A percentile compares a stretch with the other conserved stretches of the same genome.
phyloP scores from a whole-genome alignment of 2,329 filamentous ascomycete species.

The Ascocoryne sarcoides region DNA sequence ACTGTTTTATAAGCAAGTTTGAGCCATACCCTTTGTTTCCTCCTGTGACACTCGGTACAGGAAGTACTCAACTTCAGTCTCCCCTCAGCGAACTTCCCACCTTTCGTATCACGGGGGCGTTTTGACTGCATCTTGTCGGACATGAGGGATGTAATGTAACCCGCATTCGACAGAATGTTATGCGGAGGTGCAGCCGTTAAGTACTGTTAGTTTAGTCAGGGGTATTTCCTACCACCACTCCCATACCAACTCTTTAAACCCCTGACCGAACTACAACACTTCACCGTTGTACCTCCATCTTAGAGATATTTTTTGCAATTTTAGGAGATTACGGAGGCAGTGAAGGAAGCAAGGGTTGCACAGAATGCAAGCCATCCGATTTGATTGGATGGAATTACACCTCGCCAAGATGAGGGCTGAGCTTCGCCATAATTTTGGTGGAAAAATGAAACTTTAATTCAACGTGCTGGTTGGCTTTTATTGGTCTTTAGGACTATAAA shows the following conservation, averaged over 20 bases:
- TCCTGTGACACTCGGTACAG: slow-evolving; percentile 42
- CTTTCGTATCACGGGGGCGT: slow-evolving; percentile 1
- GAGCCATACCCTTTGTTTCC: slow-evolving; percentile 41
- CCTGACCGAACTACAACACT: too few species aligned
- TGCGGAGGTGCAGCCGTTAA: too few species aligned
- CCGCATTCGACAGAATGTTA: too few species aligned
- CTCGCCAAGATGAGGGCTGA: background rate
- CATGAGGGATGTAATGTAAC: too few species aligned
- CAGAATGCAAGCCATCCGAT: background rate
- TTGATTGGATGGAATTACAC: background rate
- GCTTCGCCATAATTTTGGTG: background rate
- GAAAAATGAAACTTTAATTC: too few species aligned
- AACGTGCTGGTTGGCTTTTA: too few species aligned
- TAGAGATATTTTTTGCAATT: background rate
- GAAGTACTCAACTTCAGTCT: slow-evolving; percentile 29
- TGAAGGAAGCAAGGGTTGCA: background rate
- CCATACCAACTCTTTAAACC: too few species aligned
- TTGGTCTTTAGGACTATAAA: too few species aligned
- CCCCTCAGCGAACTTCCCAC: slow-evolving; percentile 9
- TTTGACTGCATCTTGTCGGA: slow-evolving; percentile 7
- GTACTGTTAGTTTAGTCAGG: too few species aligned
- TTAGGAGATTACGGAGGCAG: background rate
- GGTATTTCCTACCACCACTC: too few species aligned
- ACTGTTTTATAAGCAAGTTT: background rate
- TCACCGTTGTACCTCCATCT: background rate